Conservation (phyloP, 176 grass and related monocot species). For the Raddia guianensis region DNA sequence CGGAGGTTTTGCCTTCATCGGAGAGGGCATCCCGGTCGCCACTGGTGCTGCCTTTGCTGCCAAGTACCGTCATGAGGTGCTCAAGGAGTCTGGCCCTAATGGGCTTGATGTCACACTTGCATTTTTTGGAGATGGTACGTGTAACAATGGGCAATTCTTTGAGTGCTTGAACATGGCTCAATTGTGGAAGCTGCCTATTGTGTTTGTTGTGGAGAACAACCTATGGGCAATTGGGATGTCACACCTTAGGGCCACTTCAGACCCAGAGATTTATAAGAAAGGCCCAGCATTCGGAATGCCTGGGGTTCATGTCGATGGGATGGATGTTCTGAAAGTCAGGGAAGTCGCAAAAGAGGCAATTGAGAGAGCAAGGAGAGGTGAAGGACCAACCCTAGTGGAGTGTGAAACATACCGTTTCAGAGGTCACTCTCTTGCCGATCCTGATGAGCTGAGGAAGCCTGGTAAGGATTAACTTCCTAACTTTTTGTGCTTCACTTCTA, state of each 20-base stretch:
- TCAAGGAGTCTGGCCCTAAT: slow-evolving; percentile 79
- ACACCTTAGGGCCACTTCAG: slow-evolving; percentile 73
- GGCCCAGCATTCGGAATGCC: slow-evolving; percentile 95
- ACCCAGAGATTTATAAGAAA: slow-evolving; percentile 95
- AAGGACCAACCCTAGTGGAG: slow-evolving; percentile 91
- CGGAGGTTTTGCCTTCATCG: slow-evolving; percentile 92
- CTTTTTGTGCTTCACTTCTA: slow-evolving; percentile 19
- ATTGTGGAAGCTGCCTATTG: slow-evolving; percentile 93
- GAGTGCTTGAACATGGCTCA: slow-evolving; percentile 99
- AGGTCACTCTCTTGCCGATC: slow-evolving; percentile 89
- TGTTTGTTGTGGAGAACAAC: slow-evolving; percentile 99
- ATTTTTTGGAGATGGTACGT: slow-evolving; percentile 96
- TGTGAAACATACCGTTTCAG: slow-evolving; percentile 89
- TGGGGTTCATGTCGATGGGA: slow-evolving; percentile 84
- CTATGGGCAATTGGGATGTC: slow-evolving; percentile 97
- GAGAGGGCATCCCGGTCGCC: slow-evolving; percentile 92
- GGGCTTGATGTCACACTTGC: slow-evolving; percentile 86
- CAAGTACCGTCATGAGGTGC: slow-evolving; percentile 93
- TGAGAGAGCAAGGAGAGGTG: slow-evolving; percentile 88
- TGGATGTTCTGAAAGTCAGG: slow-evolving; percentile 96
- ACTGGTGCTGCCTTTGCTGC: slow-evolving; percentile 93
- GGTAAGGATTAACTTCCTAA: slow-evolving; percentile 48
- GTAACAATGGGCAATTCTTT: slow-evolving; percentile 96
- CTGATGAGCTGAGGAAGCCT: slow-evolving; percentile 85
- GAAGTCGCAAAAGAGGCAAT: slow-evolving; percentile 92